A percentile compares a stretch with the other conserved stretches of the same genome.
Evolutionary conservation across 2,329 filamentous ascomycete genomes (phyloP).

Genomic region (Talaromyces sp.): DNA sequence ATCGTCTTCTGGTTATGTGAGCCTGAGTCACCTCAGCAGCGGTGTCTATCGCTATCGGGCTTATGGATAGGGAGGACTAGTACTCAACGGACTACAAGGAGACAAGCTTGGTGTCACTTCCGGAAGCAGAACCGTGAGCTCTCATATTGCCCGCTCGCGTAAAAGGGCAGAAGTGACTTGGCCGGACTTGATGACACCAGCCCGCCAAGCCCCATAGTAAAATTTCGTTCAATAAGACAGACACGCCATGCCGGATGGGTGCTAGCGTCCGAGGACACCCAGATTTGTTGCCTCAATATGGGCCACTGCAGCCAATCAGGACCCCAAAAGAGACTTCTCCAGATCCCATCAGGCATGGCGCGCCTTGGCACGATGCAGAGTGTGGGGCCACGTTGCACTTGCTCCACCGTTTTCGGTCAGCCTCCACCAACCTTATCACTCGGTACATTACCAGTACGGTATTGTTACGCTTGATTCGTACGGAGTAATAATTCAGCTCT

Average conservation of each 20-base stretch:
- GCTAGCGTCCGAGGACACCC: conserved; percentile 2
- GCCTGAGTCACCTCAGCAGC: not conserved
- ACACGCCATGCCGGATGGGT: not conserved
- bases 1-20: not conserved
- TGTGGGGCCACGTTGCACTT: not conserved
- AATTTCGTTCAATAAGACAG: not conserved
- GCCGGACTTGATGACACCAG: not conserved
- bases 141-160: not conserved
- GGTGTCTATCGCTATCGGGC: not conserved
- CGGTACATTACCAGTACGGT: not conserved
- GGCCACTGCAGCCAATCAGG: not conserved
- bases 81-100: not conserved
- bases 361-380: not conserved
- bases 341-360: not conserved
- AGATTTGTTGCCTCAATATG: conserved; percentile 1
- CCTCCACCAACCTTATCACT: conserved; percentile 6
- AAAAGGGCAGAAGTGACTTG: not conserved
- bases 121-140: not conserved
- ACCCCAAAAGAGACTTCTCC: not conserved
- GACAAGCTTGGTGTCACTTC: not conserved
- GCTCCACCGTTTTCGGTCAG: not conserved
- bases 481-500: not conserved
- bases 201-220: conserved; percentile 3
- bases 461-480: not conserved
- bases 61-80: not conserved